Evolutionary conservation across 805 yeast species (phyloP).

Genomic region (Pichia phayaonensis): DNA sequence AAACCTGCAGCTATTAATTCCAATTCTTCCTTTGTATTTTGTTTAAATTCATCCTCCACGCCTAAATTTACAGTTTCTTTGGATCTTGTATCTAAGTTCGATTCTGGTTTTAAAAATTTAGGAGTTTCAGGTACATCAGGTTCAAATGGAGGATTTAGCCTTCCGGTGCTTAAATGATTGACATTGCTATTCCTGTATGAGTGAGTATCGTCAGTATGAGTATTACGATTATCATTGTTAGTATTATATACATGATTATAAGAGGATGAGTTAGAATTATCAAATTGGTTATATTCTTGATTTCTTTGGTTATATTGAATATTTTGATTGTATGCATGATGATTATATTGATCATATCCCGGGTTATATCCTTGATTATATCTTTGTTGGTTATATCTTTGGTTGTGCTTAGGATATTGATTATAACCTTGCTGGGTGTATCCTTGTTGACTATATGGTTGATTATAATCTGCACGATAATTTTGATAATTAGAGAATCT

Average conservation of each 20-base stretch:
- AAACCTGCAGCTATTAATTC: too few species aligned
- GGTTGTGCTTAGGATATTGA: too few species aligned
- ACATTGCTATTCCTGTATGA: not conserved
- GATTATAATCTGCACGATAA: not conserved
- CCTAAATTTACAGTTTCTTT: not conserved
- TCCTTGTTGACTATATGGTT: not conserved
- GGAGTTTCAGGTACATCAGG: not conserved
- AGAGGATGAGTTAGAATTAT: not conserved
- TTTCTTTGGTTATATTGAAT: not conserved
- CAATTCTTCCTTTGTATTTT: not conserved
- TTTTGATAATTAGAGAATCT: not conserved
- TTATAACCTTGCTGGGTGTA: not conserved
- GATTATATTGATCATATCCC: not conserved
- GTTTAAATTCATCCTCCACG: not conserved
- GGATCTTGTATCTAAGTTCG: not conserved
- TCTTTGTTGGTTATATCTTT: too few species aligned
- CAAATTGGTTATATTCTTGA: not conserved
- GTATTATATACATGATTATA: not conserved
- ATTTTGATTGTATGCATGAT: not conserved
- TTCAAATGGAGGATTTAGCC: not conserved
- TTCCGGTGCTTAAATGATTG: not conserved
- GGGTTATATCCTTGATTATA: not conserved
- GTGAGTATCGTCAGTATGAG: not conserved
- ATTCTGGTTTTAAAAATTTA: not conserved
- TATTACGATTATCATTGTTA: not conserved